These are phyloP conservation scores for Acanthamoeba comandoni DNA, from an alignment of 208 protist genomes.

Conservation along the genomic window DNA sequence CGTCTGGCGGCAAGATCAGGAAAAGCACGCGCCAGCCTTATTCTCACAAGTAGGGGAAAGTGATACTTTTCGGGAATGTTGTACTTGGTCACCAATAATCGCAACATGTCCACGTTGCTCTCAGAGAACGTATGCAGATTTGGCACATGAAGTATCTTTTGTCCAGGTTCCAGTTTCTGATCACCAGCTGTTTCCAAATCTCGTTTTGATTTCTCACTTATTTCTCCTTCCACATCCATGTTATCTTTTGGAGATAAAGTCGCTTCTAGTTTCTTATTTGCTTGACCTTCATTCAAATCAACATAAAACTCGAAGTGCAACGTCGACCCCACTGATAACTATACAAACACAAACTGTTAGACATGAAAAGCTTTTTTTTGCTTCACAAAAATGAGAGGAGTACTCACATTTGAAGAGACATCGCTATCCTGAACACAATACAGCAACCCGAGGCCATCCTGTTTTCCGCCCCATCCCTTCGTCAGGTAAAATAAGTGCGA, in stretches of 20 bases:
- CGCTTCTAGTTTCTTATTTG: neutral
- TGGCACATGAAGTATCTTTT: conserved; percentile 16
- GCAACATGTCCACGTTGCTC: conserved; percentile 43
- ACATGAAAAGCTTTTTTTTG: neutral
- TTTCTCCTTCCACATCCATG: conserved; percentile 39
- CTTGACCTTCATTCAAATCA: conserved; percentile 1
- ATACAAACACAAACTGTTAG: neutral
- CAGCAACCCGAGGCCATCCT: conserved; percentile 57
- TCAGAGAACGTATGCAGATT: conserved; percentile 41
- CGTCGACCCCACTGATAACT: conserved; percentile 44
- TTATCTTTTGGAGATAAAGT: neutral
- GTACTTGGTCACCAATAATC: conserved; percentile 61
- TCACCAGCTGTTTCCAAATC: too few species aligned
- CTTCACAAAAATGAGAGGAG: neutral
- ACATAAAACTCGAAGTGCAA: conserved; percentile 69
- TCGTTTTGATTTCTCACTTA: neutral
- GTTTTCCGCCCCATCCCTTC: conserved; percentile 64
- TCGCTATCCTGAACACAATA: conserved; percentile 41
- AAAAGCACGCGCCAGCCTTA: conserved; percentile 44
- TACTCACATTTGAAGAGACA: conserved; percentile 47
- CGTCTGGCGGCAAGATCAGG: conserved; percentile 16
- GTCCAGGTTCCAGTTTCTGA: neutral
- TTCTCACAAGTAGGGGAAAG: conserved; percentile 58
- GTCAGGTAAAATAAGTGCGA: conserved; percentile 59
- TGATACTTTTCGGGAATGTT: conserved; percentile 51